These are phyloP conservation scores for Colletotrichum trifolii DNA, from an alignment of 2,329 filamentous ascomycete genomes.

Conservation along the genomic window DNA sequence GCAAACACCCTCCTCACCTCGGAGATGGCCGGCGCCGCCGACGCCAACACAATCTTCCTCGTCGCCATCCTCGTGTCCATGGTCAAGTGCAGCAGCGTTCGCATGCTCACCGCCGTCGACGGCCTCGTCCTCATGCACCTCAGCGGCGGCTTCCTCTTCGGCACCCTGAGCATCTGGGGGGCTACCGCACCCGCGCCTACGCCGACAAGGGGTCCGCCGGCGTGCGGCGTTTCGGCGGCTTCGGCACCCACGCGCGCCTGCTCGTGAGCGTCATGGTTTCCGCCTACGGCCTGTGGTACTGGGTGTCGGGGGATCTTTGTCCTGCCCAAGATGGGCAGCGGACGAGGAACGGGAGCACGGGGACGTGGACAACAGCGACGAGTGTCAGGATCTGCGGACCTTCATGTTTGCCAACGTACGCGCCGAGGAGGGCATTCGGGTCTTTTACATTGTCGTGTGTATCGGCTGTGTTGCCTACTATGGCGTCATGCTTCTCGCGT, in stretches of 20 bases:
- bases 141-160: conserved; percentile 43
- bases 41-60: conserved; percentile 47
- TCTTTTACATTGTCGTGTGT: conserved; percentile 40
- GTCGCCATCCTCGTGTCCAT: conserved; percentile 44
- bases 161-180: conserved; percentile 43
- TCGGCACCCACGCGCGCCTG: conserved; percentile 41
- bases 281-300: conserved; percentile 44
- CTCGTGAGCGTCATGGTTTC: conserved; percentile 40
- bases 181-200: conserved; percentile 42
- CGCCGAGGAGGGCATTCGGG: conserved; percentile 39
- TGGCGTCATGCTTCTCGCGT: conserved; percentile 39
- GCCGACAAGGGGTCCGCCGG: conserved; percentile 37
- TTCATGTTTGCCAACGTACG: conserved; percentile 42
- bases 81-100: conserved; percentile 36
- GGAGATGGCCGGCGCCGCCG: conserved; percentile 38
- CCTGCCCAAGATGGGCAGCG: conserved; percentile 27
- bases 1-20: conserved; percentile 42
- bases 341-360: conserved; percentile 36
- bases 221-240: conserved; percentile 40
- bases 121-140: conserved; percentile 45
- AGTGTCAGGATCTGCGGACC: conserved; percentile 39
- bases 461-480: conserved; percentile 39
- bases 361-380: conserved; percentile 32
- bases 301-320: conserved; percentile 39
- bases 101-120: conserved; percentile 39